Evolutionary conservation across 2,329 filamentous ascomycete genomes (phyloP).

Genomic region (Alternaria novae-zelandiae): DNA sequence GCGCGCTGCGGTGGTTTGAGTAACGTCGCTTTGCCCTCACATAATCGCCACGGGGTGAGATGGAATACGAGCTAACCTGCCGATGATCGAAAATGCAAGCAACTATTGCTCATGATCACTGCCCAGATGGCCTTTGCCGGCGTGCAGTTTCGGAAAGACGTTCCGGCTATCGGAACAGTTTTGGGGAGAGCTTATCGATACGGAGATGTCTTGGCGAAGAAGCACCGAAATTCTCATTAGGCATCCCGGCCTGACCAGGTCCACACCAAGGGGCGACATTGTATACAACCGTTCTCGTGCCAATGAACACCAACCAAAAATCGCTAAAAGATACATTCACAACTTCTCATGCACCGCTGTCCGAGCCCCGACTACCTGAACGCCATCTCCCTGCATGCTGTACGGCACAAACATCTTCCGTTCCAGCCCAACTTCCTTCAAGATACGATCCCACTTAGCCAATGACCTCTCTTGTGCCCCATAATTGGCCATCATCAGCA

Average conservation of each 20-base stretch:
- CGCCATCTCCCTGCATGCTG: constrained; percentile 7
- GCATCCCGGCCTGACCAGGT: not conserved
- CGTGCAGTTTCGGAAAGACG: not conserved
- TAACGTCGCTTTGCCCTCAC: not conserved
- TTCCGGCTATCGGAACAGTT: not conserved
- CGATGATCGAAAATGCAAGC: not conserved
- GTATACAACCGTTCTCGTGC: not conserved
- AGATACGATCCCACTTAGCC: constrained; percentile 6
- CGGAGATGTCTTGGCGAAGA: not conserved
- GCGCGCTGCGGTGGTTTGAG: not conserved
- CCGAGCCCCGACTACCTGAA: constrained; percentile 4
- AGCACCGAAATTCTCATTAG: not conserved
- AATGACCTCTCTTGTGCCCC: constrained; percentile 6
- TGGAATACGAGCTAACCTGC: not conserved
- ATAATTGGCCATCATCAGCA: constrained; percentile 12
- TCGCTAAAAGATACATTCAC: not conserved
- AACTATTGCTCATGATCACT: not conserved
- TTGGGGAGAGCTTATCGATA: not conserved
- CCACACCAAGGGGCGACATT: not conserved
- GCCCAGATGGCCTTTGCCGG: not conserved
- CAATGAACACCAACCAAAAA: not conserved
- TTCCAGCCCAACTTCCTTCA: constrained; percentile 7
- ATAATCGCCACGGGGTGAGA: not conserved
- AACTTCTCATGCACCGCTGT: not conserved
- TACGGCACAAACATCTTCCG: constrained; percentile 7